phyloP scores from a whole-genome alignment of 164 flowering plant genomes.

The Brasenia schreberi region DNA sequence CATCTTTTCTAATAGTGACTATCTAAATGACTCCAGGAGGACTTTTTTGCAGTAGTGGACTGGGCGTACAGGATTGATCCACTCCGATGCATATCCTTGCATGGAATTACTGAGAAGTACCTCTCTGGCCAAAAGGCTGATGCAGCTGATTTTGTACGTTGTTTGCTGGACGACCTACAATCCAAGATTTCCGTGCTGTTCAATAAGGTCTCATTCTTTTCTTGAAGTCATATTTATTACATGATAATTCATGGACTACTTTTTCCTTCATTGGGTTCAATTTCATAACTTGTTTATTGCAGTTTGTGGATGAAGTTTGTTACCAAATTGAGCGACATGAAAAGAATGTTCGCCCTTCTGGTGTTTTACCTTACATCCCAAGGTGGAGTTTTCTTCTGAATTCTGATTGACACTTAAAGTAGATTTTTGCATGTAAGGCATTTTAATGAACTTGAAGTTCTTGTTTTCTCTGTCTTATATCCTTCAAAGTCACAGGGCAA shows the following conservation, averaged over 20 bases:
- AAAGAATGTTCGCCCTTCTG: constrained; percentile 73
- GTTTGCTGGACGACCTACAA: constrained; percentile 88
- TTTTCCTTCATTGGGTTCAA: too few species aligned
- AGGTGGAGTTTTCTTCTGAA: too few species aligned
- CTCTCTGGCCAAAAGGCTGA: constrained; percentile 97
- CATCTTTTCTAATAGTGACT: not conserved
- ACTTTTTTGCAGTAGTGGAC: constrained; percentile 92
- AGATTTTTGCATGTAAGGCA: too few species aligned
- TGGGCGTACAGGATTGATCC: constrained; percentile 99
- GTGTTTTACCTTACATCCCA: constrained; percentile 83
- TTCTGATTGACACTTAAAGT: too few species aligned
- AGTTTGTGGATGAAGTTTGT: constrained; percentile 99
- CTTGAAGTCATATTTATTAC: constrained; percentile 3
- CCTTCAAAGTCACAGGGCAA: too few species aligned
- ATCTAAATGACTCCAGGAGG: constrained; percentile 43
- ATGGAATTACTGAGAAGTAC: constrained; percentile 91
- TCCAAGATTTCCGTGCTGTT: constrained; percentile 79
- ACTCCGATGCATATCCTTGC: constrained; percentile 96
- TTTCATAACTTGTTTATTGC: constrained; percentile 6
- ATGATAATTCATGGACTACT: constrained; percentile 1
- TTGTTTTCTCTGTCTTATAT: too few species aligned
- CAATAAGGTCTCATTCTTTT: constrained; percentile 29
- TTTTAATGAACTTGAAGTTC: too few species aligned
- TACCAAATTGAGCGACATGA: constrained; percentile 95
- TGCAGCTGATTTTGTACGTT: constrained; percentile 98